A percentile compares a stretch with the other conserved stretches of the same genome.
Evolutionary conservation across 2,329 filamentous ascomycete genomes (phyloP).

Genomic region (Pseudocercospora crystallina): DNA sequence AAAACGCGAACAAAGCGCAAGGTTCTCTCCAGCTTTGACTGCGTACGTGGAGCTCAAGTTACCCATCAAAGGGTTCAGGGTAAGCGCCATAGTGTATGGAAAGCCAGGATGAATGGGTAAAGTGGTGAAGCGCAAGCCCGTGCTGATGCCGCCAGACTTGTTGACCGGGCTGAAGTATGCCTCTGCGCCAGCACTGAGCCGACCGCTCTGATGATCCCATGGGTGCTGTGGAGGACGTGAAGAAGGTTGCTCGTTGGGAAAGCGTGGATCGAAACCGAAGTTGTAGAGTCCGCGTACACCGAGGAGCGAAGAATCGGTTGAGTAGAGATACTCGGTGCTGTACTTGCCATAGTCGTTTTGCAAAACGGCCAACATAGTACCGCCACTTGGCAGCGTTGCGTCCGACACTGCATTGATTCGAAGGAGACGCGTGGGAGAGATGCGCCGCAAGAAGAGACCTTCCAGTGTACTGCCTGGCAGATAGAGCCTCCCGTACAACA

Average conservation of each 20-base stretch:
- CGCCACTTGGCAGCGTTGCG: constrained; percentile 69
- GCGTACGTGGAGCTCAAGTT: constrained; percentile 90
- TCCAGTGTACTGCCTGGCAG: constrained; percentile 83
- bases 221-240: constrained; percentile 27
- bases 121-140: constrained; percentile 86
- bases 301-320: constrained; percentile 85
- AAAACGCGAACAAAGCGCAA: constrained; percentile 85
- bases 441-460: constrained; percentile 75
- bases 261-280: constrained; percentile 71
- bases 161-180: constrained; percentile 94
- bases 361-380: constrained; percentile 69
- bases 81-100: constrained; percentile 89
- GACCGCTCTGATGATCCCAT: constrained; percentile 67
- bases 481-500: constrained; percentile 77
- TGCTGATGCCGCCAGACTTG: constrained; percentile 87
- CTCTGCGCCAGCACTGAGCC: constrained; percentile 88
- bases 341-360: constrained; percentile 87
- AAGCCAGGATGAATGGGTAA: constrained; percentile 78
- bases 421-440: constrained; percentile 75
- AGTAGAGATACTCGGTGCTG: constrained; percentile 85
- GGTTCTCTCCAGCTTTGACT: constrained; percentile 77
- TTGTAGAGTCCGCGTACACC: constrained; percentile 91
- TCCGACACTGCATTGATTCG: constrained; percentile 78
- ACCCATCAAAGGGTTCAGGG: constrained; percentile 90
- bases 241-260: constrained; percentile 24